phyloP scores from a whole-genome alignment of 257 asterid genomes.

The Nyctanthes arbortristis region DNA sequence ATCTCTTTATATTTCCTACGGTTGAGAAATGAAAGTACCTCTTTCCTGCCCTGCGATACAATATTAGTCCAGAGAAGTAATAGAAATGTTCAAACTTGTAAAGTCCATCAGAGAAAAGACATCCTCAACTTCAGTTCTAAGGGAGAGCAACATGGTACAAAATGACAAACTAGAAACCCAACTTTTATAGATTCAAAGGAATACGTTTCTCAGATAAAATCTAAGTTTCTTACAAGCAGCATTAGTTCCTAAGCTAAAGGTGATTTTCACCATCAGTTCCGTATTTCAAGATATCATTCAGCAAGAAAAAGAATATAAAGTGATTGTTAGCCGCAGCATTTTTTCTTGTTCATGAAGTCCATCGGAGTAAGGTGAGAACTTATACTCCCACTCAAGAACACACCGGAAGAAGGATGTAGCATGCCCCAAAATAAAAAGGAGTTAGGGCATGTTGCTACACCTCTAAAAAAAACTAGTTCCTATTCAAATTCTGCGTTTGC shows the following conservation, averaged over 20 bases:
- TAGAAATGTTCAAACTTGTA: neutral
- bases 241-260: neutral
- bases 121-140: neutral
- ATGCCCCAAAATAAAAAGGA: neutral
- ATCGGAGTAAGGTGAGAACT: neutral
- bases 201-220: too few species aligned
- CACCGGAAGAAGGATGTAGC: neutral
- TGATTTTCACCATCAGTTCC: neutral
- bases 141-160: neutral
- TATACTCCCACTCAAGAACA: neutral
- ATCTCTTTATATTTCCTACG: constrained; percentile 85
- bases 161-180: neutral
- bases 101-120: neutral
- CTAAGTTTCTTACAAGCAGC: neutral
- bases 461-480: neutral
- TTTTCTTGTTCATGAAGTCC: neutral
- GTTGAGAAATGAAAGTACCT: constrained; percentile 78
- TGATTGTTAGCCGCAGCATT: neutral
- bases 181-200: neutral
- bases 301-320: neutral
- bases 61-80: constrained; percentile 3
- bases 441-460: neutral
- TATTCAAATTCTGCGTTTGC: neutral
- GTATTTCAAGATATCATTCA: neutral
- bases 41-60: constrained; percentile 78